Evolutionary conservation across 495 filamentous ascomycete genomes (phyloP), one percentile per base, ranked within the genome.

Genomic region (Aspergillus diversus): DNA sequence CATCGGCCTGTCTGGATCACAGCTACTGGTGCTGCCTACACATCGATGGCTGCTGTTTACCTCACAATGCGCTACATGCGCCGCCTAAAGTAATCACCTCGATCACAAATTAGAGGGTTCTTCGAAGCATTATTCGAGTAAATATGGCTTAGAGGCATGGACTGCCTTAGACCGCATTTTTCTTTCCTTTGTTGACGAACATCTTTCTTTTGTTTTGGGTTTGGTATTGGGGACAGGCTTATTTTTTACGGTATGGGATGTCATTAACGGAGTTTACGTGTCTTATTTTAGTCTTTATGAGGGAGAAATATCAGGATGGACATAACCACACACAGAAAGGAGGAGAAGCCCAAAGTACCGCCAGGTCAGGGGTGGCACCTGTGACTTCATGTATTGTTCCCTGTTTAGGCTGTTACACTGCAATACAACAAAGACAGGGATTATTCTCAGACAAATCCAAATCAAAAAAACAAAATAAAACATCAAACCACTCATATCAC

Each of bases 1-100:
- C 78, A 81, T 52, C 70, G 72, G 57, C 78, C 78, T 2, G 77
- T 81, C 53, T 81, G 78, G 78, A 39, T 78, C 16, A 70, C 77
- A 5, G 78, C 74, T 7, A 71, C 57, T 1, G 77, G 73, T 15
- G 78, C 70, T 39, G 66, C 71, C 7, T 81, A 81, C 62, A 81
- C 78, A 17, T 76, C 71, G 5, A 63, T 70, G 60, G 73, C 67
- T 0, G 78, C 77, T 3, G 74, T 76, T 17, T 77, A 74, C 56
- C 68, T 81, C 16, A 77, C 78, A 0, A 73, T 80, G 65, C 71
- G 66, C 33, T 76, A 75, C 48, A 58, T 81, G 63, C 74, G 72
- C 34, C 75, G 63, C 4, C 51, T 75, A 39, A 66, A 65, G 62
- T 66, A 17, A 63, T 33, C 7, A 11, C 12, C 1, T 61, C 17